Percentiles rank a stretch among this genome's conserved stretches.
These are phyloP conservation scores for Pleurotus salmoneostramineus DNA, from an alignment of 768 basidiomycete species.

Conservation along the genomic window DNA sequence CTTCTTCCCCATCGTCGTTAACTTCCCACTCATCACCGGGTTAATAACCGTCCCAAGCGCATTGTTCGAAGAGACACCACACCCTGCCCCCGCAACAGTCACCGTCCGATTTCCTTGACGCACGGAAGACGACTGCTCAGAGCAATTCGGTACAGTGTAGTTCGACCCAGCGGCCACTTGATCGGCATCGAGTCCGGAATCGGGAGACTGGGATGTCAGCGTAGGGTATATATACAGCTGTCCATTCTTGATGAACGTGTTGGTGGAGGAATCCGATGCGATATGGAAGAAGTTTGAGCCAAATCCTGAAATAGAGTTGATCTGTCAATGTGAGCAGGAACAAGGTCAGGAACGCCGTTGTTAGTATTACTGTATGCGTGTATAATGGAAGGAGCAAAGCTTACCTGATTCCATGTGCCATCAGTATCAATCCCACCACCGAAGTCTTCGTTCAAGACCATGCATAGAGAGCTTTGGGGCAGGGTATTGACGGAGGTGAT, in stretches of 20 bases:
- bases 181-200: conserved; percentile 59
- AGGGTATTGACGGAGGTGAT: conserved; percentile 39
- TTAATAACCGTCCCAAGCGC: conserved; percentile 51
- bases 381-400: conserved; percentile 43
- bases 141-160: conserved; percentile 32
- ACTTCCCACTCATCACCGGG: conserved; percentile 73
- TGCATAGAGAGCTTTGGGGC: conserved; percentile 42
- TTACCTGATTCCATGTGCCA: conserved; percentile 59
- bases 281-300: conserved; percentile 76
- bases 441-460: conserved; percentile 75
- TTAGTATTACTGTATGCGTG: background rate
- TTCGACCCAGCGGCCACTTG: conserved; percentile 27
- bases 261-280: conserved; percentile 57
- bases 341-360: background rate
- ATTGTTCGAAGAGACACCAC: conserved; percentile 37
- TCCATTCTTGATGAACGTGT: conserved; percentile 63
- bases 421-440: conserved; percentile 34
- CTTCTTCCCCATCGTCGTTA: conserved; percentile 64
- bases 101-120: conserved; percentile 22
- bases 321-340: background rate
- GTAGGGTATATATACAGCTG: conserved; percentile 81
- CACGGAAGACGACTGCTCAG: conserved; percentile 30
- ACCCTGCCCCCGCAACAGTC: conserved; percentile 18
- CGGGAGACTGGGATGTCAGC: conserved; percentile 42
- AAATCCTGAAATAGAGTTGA: conserved; percentile 6